Evolutionary conservation across 202 grass and related monocot genomes (phyloP).

Genomic region (Schoenoplectus triqueter): DNA sequence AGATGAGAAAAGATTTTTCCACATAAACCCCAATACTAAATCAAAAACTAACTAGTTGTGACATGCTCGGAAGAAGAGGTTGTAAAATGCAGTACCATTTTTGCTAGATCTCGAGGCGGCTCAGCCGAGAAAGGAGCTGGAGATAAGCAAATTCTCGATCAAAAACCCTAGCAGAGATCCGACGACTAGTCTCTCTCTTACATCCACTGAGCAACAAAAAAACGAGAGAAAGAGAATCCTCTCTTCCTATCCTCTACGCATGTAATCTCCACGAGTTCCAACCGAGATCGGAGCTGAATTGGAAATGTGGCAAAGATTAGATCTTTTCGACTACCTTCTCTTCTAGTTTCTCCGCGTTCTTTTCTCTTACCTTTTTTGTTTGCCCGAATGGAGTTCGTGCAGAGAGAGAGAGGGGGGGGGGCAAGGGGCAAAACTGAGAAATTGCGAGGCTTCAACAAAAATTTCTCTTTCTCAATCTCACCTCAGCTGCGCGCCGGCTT

Average conservation of each 20-base stretch:
- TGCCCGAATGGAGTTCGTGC: constrained; percentile 25
- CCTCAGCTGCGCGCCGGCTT: constrained; percentile 38
- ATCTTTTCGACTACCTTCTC: not conserved
- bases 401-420: not conserved
- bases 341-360: constrained; percentile 22
- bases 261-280: not conserved
- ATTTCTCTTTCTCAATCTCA: not conserved
- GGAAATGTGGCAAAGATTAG: constrained; percentile 4
- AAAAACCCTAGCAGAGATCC: constrained; percentile 37
- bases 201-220: constrained; percentile 31
- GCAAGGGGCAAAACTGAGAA: constrained; percentile 13
- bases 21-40: constrained; percentile 17
- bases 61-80: not conserved
- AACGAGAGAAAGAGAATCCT: not conserved
- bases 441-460: constrained; percentile 3
- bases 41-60: not conserved
- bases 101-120: constrained; percentile 37
- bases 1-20: not conserved
- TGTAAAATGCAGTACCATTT: constrained; percentile 35
- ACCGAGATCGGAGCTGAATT: constrained; percentile 36
- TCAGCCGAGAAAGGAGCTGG: constrained; percentile 29
- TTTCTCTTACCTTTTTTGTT: not conserved
- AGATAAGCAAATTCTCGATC: not conserved
- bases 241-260: constrained; percentile 8
- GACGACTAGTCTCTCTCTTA: not conserved